Base-by-base conservation (phyloP, 306 rosid genomes). In the Glycine soja region DNA sequence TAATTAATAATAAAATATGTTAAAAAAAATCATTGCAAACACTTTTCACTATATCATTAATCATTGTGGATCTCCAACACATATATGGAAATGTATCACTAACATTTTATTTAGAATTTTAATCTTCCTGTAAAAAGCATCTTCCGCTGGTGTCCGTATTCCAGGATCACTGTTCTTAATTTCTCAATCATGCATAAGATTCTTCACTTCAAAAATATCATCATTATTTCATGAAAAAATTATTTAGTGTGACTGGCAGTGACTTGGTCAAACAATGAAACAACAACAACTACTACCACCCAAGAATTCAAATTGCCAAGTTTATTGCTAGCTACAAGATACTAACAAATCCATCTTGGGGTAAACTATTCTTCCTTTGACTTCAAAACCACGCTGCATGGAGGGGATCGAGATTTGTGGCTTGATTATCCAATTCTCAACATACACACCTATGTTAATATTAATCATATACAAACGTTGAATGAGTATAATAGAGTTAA, bases 121-220 rank as follows among this genome's bases (percentile, higher is more conserved):
- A 24, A 19, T 24, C n/a, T 8, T 59, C 6, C 3, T 6, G 30
- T 0, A 18, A 9, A 10, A 24, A 3, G 19, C 32, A 46, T 3
- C 14, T 43, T 9, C 3, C 57, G 3, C 59, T 5, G 11, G 8
- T 36, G 16, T 47, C 47, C 15, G 10, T 13, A 8, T 52, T 65
- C 65, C 7, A 45, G 11, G 13, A 59, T 79, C 86, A 70, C 47
- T 87, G 88, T 67, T 78, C 9, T 53, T 78, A 11, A 67, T 79
- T 79, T 79, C 59, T 38, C 70, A 56, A 69, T 69, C 82, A 79
- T 71, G 19, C 59, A 30, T 30, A 8, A 11, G 46, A 71, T 46
- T 69, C 53, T 16, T 18, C 15, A 2, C 7, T 65, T 65, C 24
- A 38, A 65, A n/a, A 67, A 0, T 16, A n/a, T 45, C 72, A 42